Evolutionary conservation across 192 early-diverging fungal genomes (phyloP).

Genomic region (Pecoramyces ruminantium): DNA sequence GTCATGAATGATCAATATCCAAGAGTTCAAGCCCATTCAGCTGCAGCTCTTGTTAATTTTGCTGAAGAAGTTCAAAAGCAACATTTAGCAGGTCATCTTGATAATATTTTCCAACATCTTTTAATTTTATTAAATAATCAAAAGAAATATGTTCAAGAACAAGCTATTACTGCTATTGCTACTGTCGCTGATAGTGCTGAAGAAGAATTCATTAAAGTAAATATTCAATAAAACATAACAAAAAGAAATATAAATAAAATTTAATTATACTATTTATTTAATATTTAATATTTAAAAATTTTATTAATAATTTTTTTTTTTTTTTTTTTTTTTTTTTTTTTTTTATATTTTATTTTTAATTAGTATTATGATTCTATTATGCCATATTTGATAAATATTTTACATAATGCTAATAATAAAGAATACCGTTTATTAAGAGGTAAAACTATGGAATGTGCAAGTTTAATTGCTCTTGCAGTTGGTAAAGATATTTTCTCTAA

Average conservation of each 20-base stretch:
- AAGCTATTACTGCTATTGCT: constrained; percentile 95
- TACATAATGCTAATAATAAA: constrained; percentile 63
- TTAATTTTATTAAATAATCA: constrained; percentile 63
- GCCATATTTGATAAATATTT: constrained; percentile 81
- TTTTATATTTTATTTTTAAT: no score
- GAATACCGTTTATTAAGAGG: constrained; percentile 85
- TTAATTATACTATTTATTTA: no score
- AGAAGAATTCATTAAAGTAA: constrained; percentile 57
- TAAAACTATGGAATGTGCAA: constrained; percentile 95
- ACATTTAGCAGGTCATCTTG: constrained; percentile 73
- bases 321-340: no score
- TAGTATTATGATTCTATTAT: constrained; percentile 84
- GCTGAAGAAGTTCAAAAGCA: constrained; percentile 73
- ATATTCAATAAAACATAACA: no score
- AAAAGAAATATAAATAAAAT: no score
- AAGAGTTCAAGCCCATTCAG: constrained; percentile 87
- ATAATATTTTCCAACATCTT: constrained; percentile 73
- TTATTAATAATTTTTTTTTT: no score
- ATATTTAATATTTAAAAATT: no score
- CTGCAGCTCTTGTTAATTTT: constrained; percentile 96
- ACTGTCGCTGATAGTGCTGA: constrained; percentile 92
- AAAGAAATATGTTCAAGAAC: constrained; percentile 92
- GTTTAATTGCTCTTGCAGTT: constrained; percentile 82
- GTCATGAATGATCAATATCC: constrained; percentile 71
- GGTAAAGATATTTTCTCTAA: constrained; percentile 73